Evolutionary conservation across 2,329 filamentous ascomycete species (phyloP).

Genomic region (Botryotinia calthae): DNA sequence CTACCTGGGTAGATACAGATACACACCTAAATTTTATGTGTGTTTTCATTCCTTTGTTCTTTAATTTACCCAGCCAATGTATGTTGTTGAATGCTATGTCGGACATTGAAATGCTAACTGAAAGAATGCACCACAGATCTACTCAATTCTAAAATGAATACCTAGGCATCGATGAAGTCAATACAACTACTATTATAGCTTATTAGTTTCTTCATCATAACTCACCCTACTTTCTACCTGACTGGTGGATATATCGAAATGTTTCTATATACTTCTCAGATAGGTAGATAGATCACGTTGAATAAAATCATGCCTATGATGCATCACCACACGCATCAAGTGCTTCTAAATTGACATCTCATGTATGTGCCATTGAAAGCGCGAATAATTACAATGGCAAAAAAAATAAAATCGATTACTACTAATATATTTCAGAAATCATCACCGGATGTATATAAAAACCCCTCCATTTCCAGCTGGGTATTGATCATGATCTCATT

Average conservation of each 20-base stretch:
- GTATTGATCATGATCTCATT: slow-evolving; percentile 4
- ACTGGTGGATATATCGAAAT: background rate
- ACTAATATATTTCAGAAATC: background rate
- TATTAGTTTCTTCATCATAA: background rate
- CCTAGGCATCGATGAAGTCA: background rate
- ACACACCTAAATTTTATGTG: background rate
- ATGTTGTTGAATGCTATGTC: background rate
- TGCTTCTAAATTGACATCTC: background rate
- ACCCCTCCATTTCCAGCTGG: background rate
- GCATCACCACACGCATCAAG: background rate
- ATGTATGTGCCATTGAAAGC: background rate
- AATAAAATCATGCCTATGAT: background rate
- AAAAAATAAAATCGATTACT: background rate
- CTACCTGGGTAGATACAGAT: background rate
- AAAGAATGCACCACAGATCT: background rate
- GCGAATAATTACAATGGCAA: background rate
- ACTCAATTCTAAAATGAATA: background rate
- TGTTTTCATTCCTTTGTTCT: background rate
- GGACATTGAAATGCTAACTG: background rate
- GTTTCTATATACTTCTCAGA: background rate
- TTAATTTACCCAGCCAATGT: background rate
- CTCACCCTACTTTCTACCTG: background rate
- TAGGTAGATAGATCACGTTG: background rate
- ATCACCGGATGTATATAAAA: background rate
- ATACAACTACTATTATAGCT: background rate